Evolutionary conservation across 495 filamentous ascomycete species (phyloP).

Genomic region (Penicillium tannophilum): DNA sequence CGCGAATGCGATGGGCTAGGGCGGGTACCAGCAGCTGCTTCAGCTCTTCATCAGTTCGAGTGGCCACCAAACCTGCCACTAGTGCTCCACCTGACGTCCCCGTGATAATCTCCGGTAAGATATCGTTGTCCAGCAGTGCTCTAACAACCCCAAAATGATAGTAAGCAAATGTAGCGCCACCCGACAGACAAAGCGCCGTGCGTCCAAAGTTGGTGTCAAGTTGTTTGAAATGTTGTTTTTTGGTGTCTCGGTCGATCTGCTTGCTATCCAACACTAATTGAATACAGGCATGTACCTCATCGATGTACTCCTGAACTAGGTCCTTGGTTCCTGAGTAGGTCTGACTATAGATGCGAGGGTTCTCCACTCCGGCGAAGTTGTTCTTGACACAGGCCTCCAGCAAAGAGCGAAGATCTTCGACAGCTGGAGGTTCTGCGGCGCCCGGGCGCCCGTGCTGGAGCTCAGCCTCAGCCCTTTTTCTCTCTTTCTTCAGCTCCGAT

Average conservation of each 20-base stretch:
- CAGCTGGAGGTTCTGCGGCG: slow-evolving; percentile 45
- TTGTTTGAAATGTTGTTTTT: slow-evolving; percentile 83
- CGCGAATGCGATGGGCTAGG: slow-evolving; percentile 78
- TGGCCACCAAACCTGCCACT: slow-evolving; percentile 84
- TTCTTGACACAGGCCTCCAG: slow-evolving; percentile 93
- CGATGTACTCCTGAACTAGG: slow-evolving; percentile 83
- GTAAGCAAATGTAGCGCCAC: slow-evolving; percentile 94
- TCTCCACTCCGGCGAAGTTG: slow-evolving; percentile 96
- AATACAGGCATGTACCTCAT: slow-evolving; percentile 67
- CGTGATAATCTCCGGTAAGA: slow-evolving; percentile 91
- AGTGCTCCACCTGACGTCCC: slow-evolving; percentile 94
- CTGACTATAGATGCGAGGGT: slow-evolving; percentile 88
- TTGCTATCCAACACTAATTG: slow-evolving; percentile 66
- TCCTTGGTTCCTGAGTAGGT: slow-evolving; percentile 96
- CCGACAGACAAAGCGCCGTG: slow-evolving; percentile 88
- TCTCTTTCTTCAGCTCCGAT: slow-evolving; percentile 67
- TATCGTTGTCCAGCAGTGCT: slow-evolving; percentile 82
- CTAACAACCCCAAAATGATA: slow-evolving; percentile 95
- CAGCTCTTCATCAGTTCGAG: slow-evolving; percentile 88
- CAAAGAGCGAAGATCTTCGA: slow-evolving; percentile 73
- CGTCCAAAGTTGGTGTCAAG: slow-evolving; percentile 89
- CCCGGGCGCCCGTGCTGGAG: slow-evolving; percentile 22
- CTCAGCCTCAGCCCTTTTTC: slow-evolving; percentile 59
- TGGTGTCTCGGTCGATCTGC: slow-evolving; percentile 68
- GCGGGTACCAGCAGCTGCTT: slow-evolving; percentile 83